Conservation (phyloP, 352 stramenopile species). For the Pythium rhizo-oryzae region DNA sequence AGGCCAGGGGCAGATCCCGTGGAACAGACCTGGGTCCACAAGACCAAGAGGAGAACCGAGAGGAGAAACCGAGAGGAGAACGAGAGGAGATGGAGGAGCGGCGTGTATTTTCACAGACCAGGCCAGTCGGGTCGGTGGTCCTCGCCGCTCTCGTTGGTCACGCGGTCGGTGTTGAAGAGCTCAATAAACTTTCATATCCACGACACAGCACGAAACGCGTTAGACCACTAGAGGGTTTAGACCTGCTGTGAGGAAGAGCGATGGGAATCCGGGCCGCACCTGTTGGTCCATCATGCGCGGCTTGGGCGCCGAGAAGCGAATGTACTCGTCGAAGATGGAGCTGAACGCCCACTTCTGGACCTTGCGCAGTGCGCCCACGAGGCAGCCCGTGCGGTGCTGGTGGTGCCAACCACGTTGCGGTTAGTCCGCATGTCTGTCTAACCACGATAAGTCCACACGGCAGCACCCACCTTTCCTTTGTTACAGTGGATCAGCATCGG, state of each 20-base stretch:
- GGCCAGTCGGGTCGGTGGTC: conserved; percentile 71
- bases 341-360: conserved; percentile 84
- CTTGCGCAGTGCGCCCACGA: conserved; percentile 80
- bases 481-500: conserved; percentile 90
- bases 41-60: no score
- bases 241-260: neutral
- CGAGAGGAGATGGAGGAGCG: neutral
- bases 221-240: neutral
- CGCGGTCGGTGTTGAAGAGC: conserved; percentile 80
- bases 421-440: neutral
- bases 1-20: no score
- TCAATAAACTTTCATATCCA: conserved; percentile 68
- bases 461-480: conserved; percentile 69
- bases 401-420: neutral
- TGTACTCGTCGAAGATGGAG: conserved; percentile 88
- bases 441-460: neutral
- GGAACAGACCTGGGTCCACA: no score
- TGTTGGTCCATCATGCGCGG: conserved; percentile 89
- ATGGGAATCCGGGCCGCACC: conserved; percentile 28
- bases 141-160: conserved; percentile 51
- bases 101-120: conserved; percentile 35
- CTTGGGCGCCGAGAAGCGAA: conserved; percentile 84
- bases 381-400: conserved; percentile 78
- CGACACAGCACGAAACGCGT: neutral
- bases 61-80: neutral